These are phyloP conservation scores for Silybum marianum DNA, from an alignment of 129 eudicot species.

Conservation along the genomic window DNA sequence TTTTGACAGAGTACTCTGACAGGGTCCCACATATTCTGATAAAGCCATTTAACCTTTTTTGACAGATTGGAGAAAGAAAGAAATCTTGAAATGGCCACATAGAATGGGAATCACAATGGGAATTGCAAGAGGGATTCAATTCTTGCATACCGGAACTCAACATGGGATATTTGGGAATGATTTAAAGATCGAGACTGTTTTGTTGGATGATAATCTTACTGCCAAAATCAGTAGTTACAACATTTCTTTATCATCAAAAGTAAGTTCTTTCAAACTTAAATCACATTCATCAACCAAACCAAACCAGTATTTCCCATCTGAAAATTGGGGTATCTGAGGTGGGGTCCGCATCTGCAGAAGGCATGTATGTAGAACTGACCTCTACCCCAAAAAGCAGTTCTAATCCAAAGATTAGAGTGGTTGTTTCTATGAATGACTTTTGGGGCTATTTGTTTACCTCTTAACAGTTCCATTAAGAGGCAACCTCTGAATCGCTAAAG, in stretches of 20 bases:
- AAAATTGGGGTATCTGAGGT: not conserved
- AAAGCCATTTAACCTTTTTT: not conserved
- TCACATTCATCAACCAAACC: constrained; percentile 4
- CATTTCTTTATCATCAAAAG: constrained; percentile 78
- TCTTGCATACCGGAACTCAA: constrained; percentile 67
- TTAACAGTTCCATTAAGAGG: no score
- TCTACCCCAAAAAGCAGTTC: not conserved
- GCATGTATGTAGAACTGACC: not conserved
- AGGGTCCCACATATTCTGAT: not conserved
- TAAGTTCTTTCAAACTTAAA: constrained; percentile 25
- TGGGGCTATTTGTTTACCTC: no score
- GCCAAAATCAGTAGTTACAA: constrained; percentile 86
- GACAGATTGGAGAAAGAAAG: constrained; percentile 81
- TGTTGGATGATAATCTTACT: constrained; percentile 81
- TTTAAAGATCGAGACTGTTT: constrained; percentile 59
- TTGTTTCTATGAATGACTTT: not conserved
- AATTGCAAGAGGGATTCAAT: constrained; percentile 84
- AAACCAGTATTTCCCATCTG: not conserved
- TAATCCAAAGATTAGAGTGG: not conserved
- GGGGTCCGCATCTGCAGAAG: not conserved
- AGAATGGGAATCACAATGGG: constrained; percentile 88
- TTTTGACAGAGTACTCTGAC: not conserved
- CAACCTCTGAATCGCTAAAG: no score
- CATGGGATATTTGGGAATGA: constrained; percentile 77
- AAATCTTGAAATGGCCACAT: constrained; percentile 87